Base-by-base conservation (phyloP, 2,329 filamentous ascomycete genomes). In the Colletotrichum melonis region DNA sequence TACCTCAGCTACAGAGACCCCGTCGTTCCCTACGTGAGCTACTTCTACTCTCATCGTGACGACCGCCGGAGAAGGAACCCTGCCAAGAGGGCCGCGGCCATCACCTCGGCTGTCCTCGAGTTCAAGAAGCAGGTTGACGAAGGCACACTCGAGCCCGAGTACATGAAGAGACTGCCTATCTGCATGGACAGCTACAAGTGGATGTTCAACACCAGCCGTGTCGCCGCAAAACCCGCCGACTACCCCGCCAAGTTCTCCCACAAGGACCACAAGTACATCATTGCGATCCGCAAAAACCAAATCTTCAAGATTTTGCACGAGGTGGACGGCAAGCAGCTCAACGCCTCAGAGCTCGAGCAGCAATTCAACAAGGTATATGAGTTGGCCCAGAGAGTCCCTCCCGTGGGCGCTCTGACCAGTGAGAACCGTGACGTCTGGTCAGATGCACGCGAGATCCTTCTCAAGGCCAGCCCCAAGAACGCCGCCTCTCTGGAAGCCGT, bases 111-210 rank as follows among this genome's bases (percentile, higher is more conserved):
- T 8, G 93, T 91, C 1, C 89, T 99, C 52, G 95, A 97, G 81
- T 99, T 99, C 89, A 98, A 98, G 90, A 93, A 92, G 84, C 91
- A 95, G 85, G 96, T 98, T 24, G 96, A 98, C 81, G 82, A 84
- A 56, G 92, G 92, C 76, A 92, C 91, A 8, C 88, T 99, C 65
- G 97, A 99, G 87, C 97, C 97, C 28, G 97, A 99, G 85, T 98
- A 98, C 86, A 98, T 99, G 95, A 97, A 97, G 88, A 95, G 95
- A 85, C 89, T 97, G 73, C 97, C 97, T 73, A 96, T 98, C 81
- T 97, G 95, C 84, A 99, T 99, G 97, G 95, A 95, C 88, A 97
- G 94, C 81, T 98, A 98, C 88, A 88, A 98, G 86, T 98, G 92
- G 90, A 99, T 99, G 97, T 99, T 99, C 90, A 98, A 99, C 85